Conservation (phyloP, 2,329 filamentous ascomycete genomes). For the Fusarium tricinctum region DNA sequence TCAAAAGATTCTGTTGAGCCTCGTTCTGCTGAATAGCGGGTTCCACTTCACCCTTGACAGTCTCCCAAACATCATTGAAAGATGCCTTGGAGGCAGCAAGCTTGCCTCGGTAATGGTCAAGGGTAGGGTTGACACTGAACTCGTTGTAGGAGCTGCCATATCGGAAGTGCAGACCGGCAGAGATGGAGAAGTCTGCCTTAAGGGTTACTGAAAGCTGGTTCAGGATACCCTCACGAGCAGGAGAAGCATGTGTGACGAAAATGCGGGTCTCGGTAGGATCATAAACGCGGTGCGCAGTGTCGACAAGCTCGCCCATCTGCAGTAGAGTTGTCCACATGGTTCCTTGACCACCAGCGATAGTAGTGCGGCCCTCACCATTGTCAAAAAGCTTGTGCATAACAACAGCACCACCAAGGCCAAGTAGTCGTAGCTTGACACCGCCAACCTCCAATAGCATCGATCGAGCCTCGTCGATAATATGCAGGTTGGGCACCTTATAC, state of each 20-base stretch:
- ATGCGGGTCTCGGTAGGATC: conserved; percentile 97
- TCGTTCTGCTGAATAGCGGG: conserved; percentile 94
- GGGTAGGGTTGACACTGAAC: conserved; percentile 97
- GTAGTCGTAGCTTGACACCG: conserved; percentile 92
- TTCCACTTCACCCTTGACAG: conserved; percentile 95
- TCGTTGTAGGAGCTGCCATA: conserved; percentile 99
- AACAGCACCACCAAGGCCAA: conserved; percentile 94
- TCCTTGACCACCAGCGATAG: conserved; percentile 96
- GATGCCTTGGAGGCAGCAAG: conserved; percentile 97
- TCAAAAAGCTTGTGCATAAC: conserved; percentile 99
- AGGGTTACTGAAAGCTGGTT: conserved; percentile 98
- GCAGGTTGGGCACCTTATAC: conserved; percentile 97
- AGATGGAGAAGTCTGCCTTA: conserved; percentile 98
- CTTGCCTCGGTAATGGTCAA: conserved; percentile 99
- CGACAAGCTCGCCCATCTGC: conserved; percentile 98
- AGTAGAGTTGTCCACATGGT: conserved; percentile 99
- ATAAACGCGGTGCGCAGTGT: conserved; percentile 98
- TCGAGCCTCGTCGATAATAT: conserved; percentile 98
- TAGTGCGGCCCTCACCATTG: conserved; percentile 97
- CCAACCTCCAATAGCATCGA: conserved; percentile 95
- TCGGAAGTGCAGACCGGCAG: conserved; percentile 96
- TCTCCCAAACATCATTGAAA: conserved; percentile 99
- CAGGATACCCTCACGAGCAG: conserved; percentile 93
- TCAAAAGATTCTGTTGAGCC: conserved; percentile 90
- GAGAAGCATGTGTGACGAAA: conserved; percentile 97